Conservation (phyloP, 257 asterid species). For the Dorcoceras hygrometricum region DNA sequence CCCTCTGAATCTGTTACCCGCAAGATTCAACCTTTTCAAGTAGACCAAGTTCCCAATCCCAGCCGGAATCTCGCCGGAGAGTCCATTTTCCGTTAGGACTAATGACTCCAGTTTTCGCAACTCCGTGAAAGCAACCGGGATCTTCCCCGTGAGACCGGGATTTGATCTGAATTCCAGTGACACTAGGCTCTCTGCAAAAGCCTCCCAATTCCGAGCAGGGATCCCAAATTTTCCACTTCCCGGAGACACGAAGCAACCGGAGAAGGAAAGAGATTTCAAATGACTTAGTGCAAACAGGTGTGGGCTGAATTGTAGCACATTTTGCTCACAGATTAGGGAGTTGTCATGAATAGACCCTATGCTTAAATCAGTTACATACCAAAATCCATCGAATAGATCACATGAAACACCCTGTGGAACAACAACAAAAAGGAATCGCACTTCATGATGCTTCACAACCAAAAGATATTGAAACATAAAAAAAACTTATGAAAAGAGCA, state of each 20-base stretch:
- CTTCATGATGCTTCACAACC: too few species aligned
- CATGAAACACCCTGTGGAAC: conserved; percentile 83
- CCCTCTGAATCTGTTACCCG: conserved; percentile 51
- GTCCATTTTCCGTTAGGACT: conserved; percentile 67
- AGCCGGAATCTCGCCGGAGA: conserved; percentile 53
- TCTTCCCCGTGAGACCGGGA: conserved; percentile 59
- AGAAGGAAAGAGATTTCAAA: conserved; percentile 71
- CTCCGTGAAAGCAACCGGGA: conserved; percentile 55
- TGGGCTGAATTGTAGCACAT: conserved; percentile 44
- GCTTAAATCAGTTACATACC: conserved; percentile 79
- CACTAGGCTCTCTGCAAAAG: conserved; percentile 45
- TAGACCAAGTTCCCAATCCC: conserved; percentile 48
- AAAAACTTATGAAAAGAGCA: too few species aligned
- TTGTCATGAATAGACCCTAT: conserved; percentile 87
- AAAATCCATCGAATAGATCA: conserved; percentile 75
- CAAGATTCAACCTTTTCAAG: conserved; percentile 57
- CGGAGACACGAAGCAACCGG: conserved; percentile 55
- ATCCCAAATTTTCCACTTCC: conserved; percentile 41
- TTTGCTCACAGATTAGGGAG: conserved; percentile 67
- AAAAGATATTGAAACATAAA: too few species aligned
- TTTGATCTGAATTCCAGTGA: conserved; percentile 75
- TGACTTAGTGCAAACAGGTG: conserved; percentile 54
- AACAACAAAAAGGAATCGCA: neutral
- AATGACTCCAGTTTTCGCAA: conserved; percentile 66
- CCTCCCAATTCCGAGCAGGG: conserved; percentile 58